These are phyloP conservation scores for Ascocoryne sarcoides DNA, from an alignment of 2,329 filamentous ascomycete species.

Conservation along the genomic window DNA sequence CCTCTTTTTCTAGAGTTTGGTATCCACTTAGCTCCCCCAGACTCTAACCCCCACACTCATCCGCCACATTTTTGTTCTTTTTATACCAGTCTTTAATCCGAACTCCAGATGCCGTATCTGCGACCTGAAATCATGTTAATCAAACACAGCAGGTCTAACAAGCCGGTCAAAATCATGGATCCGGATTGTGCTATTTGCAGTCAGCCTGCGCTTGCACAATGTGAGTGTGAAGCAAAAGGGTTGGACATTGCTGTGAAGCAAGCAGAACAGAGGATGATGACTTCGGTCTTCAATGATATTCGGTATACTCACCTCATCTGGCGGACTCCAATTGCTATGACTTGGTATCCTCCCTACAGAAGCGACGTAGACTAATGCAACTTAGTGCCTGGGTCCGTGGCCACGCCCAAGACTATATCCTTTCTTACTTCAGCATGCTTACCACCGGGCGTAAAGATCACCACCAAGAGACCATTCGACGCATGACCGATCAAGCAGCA, in stretches of 20 bases:
- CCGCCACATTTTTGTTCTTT: neutral
- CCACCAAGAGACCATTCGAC: constrained; percentile 47
- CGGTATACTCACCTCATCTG: constrained; percentile 39
- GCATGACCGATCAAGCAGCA: constrained; percentile 45
- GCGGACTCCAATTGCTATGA: neutral
- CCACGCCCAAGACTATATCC: constrained; percentile 59
- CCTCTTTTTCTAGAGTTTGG: constrained; percentile 9
- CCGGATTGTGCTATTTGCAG: constrained; percentile 61
- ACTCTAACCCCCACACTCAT: constrained; percentile 1
- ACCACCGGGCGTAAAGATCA: constrained; percentile 51
- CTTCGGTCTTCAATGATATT: constrained; percentile 52
- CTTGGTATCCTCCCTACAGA: neutral
- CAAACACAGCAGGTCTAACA: constrained; percentile 21
- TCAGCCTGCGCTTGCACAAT: constrained; percentile 47
- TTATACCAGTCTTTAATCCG: constrained; percentile 1
- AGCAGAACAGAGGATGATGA: constrained; percentile 56
- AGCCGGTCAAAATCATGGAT: constrained; percentile 52
- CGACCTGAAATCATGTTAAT: constrained; percentile 24
- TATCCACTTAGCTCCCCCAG: constrained; percentile 1
- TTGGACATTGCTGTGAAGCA: constrained; percentile 54
- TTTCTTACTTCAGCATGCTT: constrained; percentile 54
- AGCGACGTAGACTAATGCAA: neutral
- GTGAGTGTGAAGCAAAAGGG: constrained; percentile 58
- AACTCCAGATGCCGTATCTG: constrained; percentile 14
- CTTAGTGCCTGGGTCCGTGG: constrained; percentile 52